Conservation (phyloP, 2,329 filamentous ascomycete genomes). For the Tolypocladium sp. region DNA sequence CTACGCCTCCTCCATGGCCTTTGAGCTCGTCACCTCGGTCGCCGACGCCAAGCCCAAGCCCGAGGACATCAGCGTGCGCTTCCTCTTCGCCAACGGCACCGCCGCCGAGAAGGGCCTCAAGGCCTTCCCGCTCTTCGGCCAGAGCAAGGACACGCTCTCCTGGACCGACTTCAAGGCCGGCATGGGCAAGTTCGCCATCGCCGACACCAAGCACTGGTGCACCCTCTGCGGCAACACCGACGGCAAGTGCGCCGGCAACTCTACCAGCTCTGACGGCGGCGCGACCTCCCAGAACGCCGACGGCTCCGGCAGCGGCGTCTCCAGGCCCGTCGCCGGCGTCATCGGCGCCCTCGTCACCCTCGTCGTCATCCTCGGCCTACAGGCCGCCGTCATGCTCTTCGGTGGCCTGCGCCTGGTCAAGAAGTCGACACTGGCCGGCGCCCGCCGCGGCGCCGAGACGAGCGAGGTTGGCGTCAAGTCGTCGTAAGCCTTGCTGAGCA, state of each 20-base stretch:
- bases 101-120: constrained; percentile 41
- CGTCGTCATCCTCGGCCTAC: constrained; percentile 35
- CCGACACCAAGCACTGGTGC: constrained; percentile 63
- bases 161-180: constrained; percentile 59
- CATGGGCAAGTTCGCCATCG: constrained; percentile 59
- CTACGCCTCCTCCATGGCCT: constrained; percentile 74
- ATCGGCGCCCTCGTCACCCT: constrained; percentile 64
- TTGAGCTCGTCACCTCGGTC: constrained; percentile 61
- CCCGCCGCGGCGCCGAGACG: background rate
- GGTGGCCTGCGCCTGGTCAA: constrained; percentile 38
- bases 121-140: constrained; percentile 52
- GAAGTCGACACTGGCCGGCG: constrained; percentile 27
- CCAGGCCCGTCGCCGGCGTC: constrained; percentile 67
- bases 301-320: constrained; percentile 36
- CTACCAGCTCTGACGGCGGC: constrained; percentile 13
- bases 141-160: constrained; percentile 41
- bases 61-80: constrained; percentile 47
- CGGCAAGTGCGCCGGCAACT: constrained; percentile 47
- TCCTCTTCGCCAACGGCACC: constrained; percentile 52
- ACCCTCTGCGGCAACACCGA: constrained; percentile 62
- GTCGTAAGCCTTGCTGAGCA: background rate
- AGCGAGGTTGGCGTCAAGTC: constrained; percentile 11
- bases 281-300: constrained; percentile 10
- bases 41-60: constrained; percentile 30
- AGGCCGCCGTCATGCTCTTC: constrained; percentile 32